Evolutionary conservation across 768 basidiomycete species (phyloP), one percentile per base, ranked within the genome.

Genomic region (Hericium alpestre): DNA sequence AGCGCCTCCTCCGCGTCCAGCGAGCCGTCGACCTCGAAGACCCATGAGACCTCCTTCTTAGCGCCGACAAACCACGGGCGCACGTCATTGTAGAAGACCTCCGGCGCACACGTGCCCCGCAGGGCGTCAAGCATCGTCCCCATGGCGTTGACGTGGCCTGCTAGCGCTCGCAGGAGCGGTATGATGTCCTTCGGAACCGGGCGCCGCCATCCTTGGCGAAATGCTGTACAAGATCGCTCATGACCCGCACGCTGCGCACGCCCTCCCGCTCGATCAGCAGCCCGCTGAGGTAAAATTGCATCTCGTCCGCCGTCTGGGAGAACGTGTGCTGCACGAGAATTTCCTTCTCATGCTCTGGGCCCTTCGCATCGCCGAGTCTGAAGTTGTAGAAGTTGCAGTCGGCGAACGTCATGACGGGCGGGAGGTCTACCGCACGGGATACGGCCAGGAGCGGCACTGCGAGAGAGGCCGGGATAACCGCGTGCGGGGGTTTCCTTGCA

Each of bases 301-400:
- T 38, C 55, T 56, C 55, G 55, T 56, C 55, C 47, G 55, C 7
- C 13, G 55, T 56, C 18, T 46, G 43, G 15, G 38, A 43, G 47
- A 48, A 49, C 8, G 23, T 48, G n/a, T 39, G 16, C 12, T 48
- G 47, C 16, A 56, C 37, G 43, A 20, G 46, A 1, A 56, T 18
- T 20, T 38, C 16, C 39, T n/a, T 8, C 6, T 54, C 41, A 4
- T 22, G 12, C 6, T 13, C 25, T 46, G 5, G 10, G 18, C 18
- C 20, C 25, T 13, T 23, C 8, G 18, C 22, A 16, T 15, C n/a
- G 9, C 15, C n/a, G 5, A 18, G 15, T 25, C 23, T 20, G 47
- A 27, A 56, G 55, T 56, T 56, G 55, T 48, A 49, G 18, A 16
- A 56, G 25, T 49, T 46, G 18, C 43, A 48, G 47, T 56, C 55